Evolutionary conservation across 257 asterid species (phyloP).

Genomic region (Penstemon davidsonii): DNA sequence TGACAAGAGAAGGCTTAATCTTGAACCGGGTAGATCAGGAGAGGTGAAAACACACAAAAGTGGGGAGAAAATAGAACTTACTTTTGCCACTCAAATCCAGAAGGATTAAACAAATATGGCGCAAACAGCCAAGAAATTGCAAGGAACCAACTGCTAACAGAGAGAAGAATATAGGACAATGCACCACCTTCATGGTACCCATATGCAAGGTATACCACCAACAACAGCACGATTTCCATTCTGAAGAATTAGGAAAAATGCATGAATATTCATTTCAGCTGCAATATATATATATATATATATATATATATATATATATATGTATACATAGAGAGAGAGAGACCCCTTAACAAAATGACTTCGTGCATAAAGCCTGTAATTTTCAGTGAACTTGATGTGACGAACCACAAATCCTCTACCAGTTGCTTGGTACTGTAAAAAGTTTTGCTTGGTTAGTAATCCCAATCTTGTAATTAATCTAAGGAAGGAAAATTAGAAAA

Average conservation of each 20-base stretch:
- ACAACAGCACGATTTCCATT: constrained; percentile 81
- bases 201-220: constrained; percentile 83
- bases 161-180: constrained; percentile 78
- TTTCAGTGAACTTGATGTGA: constrained; percentile 94
- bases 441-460: constrained; percentile 23
- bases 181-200: constrained; percentile 77
- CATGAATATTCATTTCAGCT: constrained; percentile 7
- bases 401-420: constrained; percentile 97
- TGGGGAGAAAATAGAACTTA: constrained; percentile 38
- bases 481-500: constrained; percentile 27
- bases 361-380: constrained; percentile 93
- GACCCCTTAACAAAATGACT: constrained; percentile 98
- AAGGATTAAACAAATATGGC: constrained; percentile 94
- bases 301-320: background rate
- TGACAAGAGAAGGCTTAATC: constrained; percentile 27
- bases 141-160: constrained; percentile 94
- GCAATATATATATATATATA: background rate
- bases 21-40: constrained; percentile 23
- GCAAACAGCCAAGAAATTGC: constrained; percentile 93
- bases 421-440: constrained; percentile 91
- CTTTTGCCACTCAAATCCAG: constrained; percentile 99
- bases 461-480: constrained; percentile 7
- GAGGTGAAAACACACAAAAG: constrained; percentile 14
- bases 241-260: constrained; percentile 50
- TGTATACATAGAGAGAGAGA: constrained; percentile 19